Evolutionary conservation across 257 asterid species (phyloP), one percentile per base, ranked within the genome.

Genomic region (Buddleja alternifolia): DNA sequence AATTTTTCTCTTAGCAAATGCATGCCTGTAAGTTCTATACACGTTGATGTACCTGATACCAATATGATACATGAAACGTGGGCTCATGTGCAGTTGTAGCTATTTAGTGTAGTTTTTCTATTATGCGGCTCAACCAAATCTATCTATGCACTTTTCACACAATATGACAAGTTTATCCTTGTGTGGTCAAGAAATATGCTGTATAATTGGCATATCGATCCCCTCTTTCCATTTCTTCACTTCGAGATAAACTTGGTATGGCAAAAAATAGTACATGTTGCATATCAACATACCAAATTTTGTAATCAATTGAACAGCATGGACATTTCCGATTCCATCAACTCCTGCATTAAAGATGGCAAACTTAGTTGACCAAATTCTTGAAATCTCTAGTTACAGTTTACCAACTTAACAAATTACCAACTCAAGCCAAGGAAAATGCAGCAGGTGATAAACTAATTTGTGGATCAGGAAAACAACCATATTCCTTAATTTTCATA

Each of bases 261-360:
- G 58, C 52, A 64, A 44, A 36, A 37, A 44, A 60, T 32, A 71
- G 25, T 10, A 17, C 52, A 44, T 46, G 69, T 20, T 52, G 62
- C 67, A 63, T 9, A 57, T 40, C 29, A 47, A 70, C 84, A 62
- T 88, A 91, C 97, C 99, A 76, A 90, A 94, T 75, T 89, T 88
- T 58, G 89, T 84, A 69, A 94, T 86, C 71, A 94, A 77, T 73
- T 86, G 91, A 79, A 89, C 53, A 45, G 96, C 99, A 83, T 90
- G 93, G 51, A 85, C 90, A 73, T 84, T 81, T 81, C 97, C 99
- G 74, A 93, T 94, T 50, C 97, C 97, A 14, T 80, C 86, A 77
- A 94, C 97, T 53, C 99, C 99, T 94, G 91, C 83, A 88, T 52
- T 71, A 32, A 20, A 73, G 20, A 21, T 50, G 19, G 58, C 50